Base-by-base conservation (phyloP, 2,329 filamentous ascomycete genomes). In the Colletotrichum lindemuthianum region DNA sequence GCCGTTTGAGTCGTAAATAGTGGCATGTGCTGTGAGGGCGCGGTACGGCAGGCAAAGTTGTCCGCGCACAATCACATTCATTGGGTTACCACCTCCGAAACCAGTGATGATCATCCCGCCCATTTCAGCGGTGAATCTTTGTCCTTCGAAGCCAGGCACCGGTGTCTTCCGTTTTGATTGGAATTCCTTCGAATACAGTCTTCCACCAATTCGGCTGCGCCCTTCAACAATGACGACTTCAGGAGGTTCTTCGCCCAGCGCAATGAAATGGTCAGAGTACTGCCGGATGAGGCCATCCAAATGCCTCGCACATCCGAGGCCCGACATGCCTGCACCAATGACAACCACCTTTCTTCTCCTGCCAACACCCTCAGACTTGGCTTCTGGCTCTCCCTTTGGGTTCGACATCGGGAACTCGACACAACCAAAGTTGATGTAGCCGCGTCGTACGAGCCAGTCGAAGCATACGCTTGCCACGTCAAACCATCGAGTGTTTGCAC, bases 81-180 rank as follows among this genome's bases (percentile, higher is more conserved):
- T 81, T 6, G 96, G 96, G 71, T 99, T 99, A 15, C 96, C 96
- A 69, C 92, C 88, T 69, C 98, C 93, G 74, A 98, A 99, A 0
- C 96, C 96, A 39, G 96, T 97, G 66, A 99, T 93, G 65, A 99
- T 98, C 84, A 99, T 97, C 59, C 95, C 96, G 34, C 96, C 96
- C 89, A 97, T 96, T 76, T 99, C 96, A 37, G 93, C 96, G 16
- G 94, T 98, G 72, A 90, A 91, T 54, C 88, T 82, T 66, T 83
- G 85, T 8, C 82, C 84, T 78, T 86, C 75, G 84, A 86, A 77
- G 74, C 69, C 82, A 71, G 74, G 82, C 78, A 73, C 88, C 70
- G 68, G 79, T 77, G 72, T 81, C 73, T 60, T 81, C 77, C 75
- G 86, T 76, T 81, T 90, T 79, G 80, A 88, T 84, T 81, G 81